Conservation (phyloP, 371 early-diverging fungal genomes). For the Mortierella sp. region DNA sequence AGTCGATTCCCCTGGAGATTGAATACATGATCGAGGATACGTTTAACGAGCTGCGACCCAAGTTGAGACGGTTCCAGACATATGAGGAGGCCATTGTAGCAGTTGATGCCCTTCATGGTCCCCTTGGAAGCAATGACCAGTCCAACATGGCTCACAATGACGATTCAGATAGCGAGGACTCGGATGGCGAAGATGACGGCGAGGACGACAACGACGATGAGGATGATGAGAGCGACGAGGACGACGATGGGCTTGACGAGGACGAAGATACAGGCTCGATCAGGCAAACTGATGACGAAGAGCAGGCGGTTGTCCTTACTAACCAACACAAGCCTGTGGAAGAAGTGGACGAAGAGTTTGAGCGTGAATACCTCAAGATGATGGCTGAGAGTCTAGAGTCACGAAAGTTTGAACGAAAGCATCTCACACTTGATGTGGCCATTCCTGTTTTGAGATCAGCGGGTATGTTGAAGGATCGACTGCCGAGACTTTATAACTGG, state of each 20-base stretch:
- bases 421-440: slow-evolving; percentile 81
- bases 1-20: slow-evolving; percentile 86
- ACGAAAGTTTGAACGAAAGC: slow-evolving; percentile 80
- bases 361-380: slow-evolving; percentile 80
- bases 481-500: no score
- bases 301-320: slow-evolving; percentile 68
- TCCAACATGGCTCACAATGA: slow-evolving; percentile 42
- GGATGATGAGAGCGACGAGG: slow-evolving; percentile 53
- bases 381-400: slow-evolving; percentile 86
- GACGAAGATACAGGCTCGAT: slow-evolving; percentile 33
- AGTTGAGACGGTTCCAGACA: slow-evolving; percentile 60
- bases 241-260: slow-evolving; percentile 33
- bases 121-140: slow-evolving; percentile 52
- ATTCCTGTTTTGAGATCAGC: slow-evolving; percentile 76
- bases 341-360: slow-evolving; percentile 77
- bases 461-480: slow-evolving; percentile 33
- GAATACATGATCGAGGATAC: slow-evolving; percentile 88
- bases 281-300: slow-evolving; percentile 58
- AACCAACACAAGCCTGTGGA: slow-evolving; percentile 61
- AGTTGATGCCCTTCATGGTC: slow-evolving; percentile 62
- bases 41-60: slow-evolving; percentile 81
- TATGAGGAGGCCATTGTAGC: slow-evolving; percentile 87
- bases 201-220: slow-evolving; percentile 54
- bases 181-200: slow-evolving; percentile 61
- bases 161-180: slow-evolving; percentile 58